These are phyloP conservation scores for Daldinia childiae DNA, from an alignment of 495 filamentous ascomycete species.

Conservation along the genomic window DNA sequence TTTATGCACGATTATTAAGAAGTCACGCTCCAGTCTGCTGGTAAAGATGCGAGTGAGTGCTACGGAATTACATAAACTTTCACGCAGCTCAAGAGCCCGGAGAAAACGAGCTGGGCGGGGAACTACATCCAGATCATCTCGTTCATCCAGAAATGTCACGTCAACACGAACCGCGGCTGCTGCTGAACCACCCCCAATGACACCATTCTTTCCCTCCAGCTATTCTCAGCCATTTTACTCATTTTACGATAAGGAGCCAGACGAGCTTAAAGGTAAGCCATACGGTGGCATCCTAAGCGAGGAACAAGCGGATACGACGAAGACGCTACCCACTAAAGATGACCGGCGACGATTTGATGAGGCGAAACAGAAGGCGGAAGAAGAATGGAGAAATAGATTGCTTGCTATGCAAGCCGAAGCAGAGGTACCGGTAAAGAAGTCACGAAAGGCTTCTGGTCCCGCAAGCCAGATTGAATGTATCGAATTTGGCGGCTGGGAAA, in stretches of 20 bases:
- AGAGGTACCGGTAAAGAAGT: slow-evolving; percentile 57
- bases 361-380: slow-evolving; percentile 87
- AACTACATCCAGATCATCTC: slow-evolving; percentile 40
- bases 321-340: slow-evolving; percentile 79
- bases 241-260: slow-evolving; percentile 85
- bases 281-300: slow-evolving; percentile 94
- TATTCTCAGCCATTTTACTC: slow-evolving; percentile 78
- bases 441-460: slow-evolving; percentile 78
- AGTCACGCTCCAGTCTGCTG: slow-evolving; percentile 48
- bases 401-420: slow-evolving; percentile 58
- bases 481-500: slow-evolving; percentile 95
- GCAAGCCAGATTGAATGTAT: slow-evolving; percentile 98
- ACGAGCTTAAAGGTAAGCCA: slow-evolving; percentile 90
- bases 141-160: slow-evolving; percentile 49
- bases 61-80: slow-evolving; percentile 68
- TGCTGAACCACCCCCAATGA: slow-evolving; percentile 51
- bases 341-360: slow-evolving; percentile 88
- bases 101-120: slow-evolving; percentile 58
- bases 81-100: slow-evolving; percentile 53
- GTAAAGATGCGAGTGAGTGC: slow-evolving; percentile 67
- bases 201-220: slow-evolving; percentile 63
- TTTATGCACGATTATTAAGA: slow-evolving; percentile 49
- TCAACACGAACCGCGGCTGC: slow-evolving; percentile 44
- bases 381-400: slow-evolving; percentile 78
- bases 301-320: slow-evolving; percentile 87